A percentile compares a stretch with the other conserved stretches of the same genome.
These are phyloP conservation scores for Eimeria maxima DNA, from an alignment of 169 alveolate species.

Conservation along the genomic window DNA sequence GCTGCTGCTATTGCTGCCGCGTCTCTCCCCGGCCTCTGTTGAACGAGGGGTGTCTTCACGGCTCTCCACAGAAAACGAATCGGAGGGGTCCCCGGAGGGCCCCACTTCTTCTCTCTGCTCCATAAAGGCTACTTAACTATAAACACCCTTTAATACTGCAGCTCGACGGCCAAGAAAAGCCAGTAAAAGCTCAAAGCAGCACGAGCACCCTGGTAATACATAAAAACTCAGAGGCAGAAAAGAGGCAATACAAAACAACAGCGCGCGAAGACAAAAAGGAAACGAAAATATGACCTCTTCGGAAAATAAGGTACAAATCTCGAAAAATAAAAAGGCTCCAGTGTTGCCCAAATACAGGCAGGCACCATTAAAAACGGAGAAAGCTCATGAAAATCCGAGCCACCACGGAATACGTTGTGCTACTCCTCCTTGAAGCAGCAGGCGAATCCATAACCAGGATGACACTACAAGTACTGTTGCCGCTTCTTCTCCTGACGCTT, in stretches of 20 bases:
- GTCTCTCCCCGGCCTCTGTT: background rate
- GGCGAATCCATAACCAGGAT: background rate
- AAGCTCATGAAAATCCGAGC: background rate
- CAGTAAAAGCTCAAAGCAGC: background rate
- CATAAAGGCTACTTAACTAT: background rate
- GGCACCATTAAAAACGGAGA: background rate
- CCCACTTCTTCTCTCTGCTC: background rate
- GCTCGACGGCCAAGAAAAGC: background rate
- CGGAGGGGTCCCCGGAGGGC: conserved; percentile 8
- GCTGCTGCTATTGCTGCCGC: background rate
- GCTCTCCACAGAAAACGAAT: conserved; percentile 54
- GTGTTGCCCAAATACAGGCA: background rate
- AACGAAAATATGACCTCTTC: background rate
- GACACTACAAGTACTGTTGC: background rate
- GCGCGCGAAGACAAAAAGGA: background rate
- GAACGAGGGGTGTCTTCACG: conserved; percentile 17
- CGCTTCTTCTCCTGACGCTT: background rate
- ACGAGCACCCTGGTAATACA: background rate
- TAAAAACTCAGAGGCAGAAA: too few relatives aligned
- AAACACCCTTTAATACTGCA: background rate
- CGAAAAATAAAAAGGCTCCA: background rate
- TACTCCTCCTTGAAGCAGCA: background rate
- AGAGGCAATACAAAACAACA: background rate
- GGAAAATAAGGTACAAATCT: background rate
- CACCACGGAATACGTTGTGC: background rate